Evolutionary conservation across 2,329 filamentous ascomycete genomes (phyloP), one percentile per base, ranked within the genome.

Genomic region (Xylaria sp.): DNA sequence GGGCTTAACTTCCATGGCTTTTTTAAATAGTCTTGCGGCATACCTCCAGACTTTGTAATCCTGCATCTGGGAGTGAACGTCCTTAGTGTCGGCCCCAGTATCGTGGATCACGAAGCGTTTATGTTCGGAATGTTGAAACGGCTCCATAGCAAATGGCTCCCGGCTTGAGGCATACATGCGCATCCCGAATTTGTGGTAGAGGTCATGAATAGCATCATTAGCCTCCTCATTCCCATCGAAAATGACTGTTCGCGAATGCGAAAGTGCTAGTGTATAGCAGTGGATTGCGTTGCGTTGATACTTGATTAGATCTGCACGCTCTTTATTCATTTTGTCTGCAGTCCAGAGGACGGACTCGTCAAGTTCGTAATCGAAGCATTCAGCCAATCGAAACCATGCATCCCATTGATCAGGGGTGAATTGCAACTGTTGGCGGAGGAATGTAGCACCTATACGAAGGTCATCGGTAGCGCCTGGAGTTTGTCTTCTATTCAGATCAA

Each of bases 281-380:
- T 97, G 93, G 54, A 97, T 94, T 0, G 93, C 90, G 74, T 89
- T 89, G 36, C 93, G 88, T 78, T 97, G 93, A 69, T 92, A 87
- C 60, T 88, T 89, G 27, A 93, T 86, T 53, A 97, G 81, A 66
- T 97, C 93, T 3, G 84, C 82, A 64, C 92, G 89, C 74, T 92
- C 91, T 77, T 92, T 95, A 80, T 97, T 97, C 81, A 97, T 90
- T 79, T 97, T 97, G 73, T 97, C 93, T 0, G 93, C 92, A 21
- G 91, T 92, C 94, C 94, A 97, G 4, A 94, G 88, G 4, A 97
- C 92, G 6, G 90, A 89, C 78, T 97, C 94, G 70, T 97, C 94
- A 14, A 97, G 83, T 74, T 97, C 93, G 59, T 93, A 91, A 79
- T 97, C 94, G 75, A 93, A 94, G 57, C 92, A 93, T 78, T 97